Evolutionary conservation across 1,139 yeast species (phyloP).

Genomic region (Suhomyces taliae): DNA sequence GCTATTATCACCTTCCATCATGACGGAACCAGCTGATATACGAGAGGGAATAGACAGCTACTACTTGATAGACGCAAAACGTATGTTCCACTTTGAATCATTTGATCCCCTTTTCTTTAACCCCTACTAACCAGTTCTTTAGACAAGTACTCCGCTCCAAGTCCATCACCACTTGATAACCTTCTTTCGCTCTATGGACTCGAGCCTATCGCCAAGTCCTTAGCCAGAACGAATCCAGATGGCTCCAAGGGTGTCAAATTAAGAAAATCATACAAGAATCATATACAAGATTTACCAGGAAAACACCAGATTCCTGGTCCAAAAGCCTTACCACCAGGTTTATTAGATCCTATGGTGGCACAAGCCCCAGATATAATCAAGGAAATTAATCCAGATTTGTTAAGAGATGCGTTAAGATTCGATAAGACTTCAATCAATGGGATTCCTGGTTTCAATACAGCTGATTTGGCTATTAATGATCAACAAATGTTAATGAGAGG

Average conservation of each 20-base stretch:
- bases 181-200: constrained; percentile 68
- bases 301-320: constrained; percentile 63
- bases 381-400: constrained; percentile 49
- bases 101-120: constrained; percentile 1
- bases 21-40: constrained; percentile 10
- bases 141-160: constrained; percentile 42
- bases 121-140: constrained; percentile 12
- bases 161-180: constrained; percentile 74
- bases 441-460: constrained; percentile 74
- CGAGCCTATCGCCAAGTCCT: constrained; percentile 66
- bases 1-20: constrained; percentile 1
- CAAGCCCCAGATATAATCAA: constrained; percentile 46
- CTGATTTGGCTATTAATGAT: constrained; percentile 65
- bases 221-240: constrained; percentile 85
- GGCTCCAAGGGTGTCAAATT: constrained; percentile 90
- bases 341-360: constrained; percentile 48
- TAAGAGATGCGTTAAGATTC: constrained; percentile 56
- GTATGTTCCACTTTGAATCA: constrained; percentile 18
- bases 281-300: constrained; percentile 83
- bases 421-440: constrained; percentile 72
- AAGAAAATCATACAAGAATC: constrained; percentile 91
- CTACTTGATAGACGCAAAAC: constrained; percentile 23
- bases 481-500: constrained; percentile 45
- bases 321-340: constrained; percentile 54
- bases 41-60: constrained; percentile 19